Conservation (phyloP, 2,329 filamentous ascomycete genomes). For the Cephalotrichum gorgonifer region DNA sequence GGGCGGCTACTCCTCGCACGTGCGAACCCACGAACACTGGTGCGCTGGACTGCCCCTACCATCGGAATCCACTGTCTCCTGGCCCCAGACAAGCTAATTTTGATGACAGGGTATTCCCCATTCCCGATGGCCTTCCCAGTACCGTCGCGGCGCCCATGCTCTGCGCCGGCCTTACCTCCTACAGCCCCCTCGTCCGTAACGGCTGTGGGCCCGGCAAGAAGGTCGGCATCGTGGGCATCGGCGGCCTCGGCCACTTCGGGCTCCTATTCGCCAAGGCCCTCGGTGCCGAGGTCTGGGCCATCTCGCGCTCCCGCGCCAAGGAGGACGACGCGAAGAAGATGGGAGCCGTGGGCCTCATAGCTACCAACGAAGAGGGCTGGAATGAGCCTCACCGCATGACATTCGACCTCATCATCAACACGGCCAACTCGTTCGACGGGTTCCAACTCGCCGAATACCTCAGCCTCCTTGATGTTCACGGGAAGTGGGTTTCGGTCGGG, state of each 20-base stretch:
- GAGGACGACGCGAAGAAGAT: conserved; percentile 41
- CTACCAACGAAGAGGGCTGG: conserved; percentile 43
- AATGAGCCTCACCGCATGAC: conserved; percentile 38
- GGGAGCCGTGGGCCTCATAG: conserved; percentile 46
- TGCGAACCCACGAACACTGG: conserved; percentile 69
- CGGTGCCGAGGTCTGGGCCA: conserved; percentile 43
- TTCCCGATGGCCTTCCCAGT: conserved; percentile 57
- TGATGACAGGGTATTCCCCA: conserved; percentile 44
- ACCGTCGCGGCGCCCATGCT: conserved; percentile 65
- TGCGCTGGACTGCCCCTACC: conserved; percentile 18
- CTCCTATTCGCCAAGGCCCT: conserved; percentile 56
- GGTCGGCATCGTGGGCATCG: conserved; percentile 60
- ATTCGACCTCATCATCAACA: conserved; percentile 65
- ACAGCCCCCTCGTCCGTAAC: conserved; percentile 63
- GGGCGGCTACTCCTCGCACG: conserved; percentile 52
- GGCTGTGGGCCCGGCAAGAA: conserved; percentile 65
- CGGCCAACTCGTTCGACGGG: conserved; percentile 55
- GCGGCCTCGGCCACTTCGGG: conserved; percentile 60
- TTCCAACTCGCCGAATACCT: conserved; percentile 67
- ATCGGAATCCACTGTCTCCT: conserved; percentile 8
- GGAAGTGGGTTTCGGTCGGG: conserved; percentile 69
- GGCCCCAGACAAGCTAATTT: not conserved
- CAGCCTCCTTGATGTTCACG: conserved; percentile 70
- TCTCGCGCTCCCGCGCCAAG: conserved; percentile 45
- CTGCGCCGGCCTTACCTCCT: conserved; percentile 72